A percentile compares a stretch with the other conserved stretches of the same genome.
Conservation (phyloP, 805 yeast genomes). For the Lipomyces anomalus region DNA sequence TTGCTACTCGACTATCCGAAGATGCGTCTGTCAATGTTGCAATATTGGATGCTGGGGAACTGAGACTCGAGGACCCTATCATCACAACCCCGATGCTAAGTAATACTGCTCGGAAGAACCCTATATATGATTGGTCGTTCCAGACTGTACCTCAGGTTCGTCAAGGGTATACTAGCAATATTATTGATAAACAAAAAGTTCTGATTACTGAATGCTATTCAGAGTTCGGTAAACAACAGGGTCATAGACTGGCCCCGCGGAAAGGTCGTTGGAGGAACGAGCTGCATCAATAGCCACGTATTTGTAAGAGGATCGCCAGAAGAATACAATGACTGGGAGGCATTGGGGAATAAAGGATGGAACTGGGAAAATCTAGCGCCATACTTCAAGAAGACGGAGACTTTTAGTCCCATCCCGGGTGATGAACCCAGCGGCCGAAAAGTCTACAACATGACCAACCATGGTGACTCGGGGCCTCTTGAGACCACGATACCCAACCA, state of each 20-base stretch:
- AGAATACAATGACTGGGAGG: conserved; percentile 32
- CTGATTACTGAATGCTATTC: neutral
- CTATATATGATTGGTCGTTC: neutral
- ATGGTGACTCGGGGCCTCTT: neutral
- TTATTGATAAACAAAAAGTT: neutral
- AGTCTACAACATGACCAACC: neutral
- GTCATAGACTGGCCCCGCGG: conserved; percentile 2
- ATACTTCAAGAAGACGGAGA: conserved; percentile 16
- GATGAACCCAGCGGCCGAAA: neutral
- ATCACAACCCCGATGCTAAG: neutral
- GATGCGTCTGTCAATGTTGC: conserved; percentile 29
- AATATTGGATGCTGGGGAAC: conserved; percentile 31
- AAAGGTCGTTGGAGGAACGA: conserved; percentile 2
- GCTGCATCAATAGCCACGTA: neutral
- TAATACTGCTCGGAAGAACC: neutral
- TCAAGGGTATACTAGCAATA: too few relatives aligned
- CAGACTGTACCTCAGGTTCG: too few relatives aligned
- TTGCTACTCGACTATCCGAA: conserved; percentile 33
- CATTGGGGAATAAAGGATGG: conserved; percentile 32
- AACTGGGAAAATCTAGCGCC: conserved; percentile 30
- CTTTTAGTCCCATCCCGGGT: neutral
- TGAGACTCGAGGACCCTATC: neutral
- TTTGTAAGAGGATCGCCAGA: neutral
- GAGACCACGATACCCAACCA: conserved; percentile 1
- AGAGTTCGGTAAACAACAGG: neutral